Evolutionary conservation across 1,284 basidiomycete species (phyloP).

Genomic region (Boletus albobrunnescens): DNA sequence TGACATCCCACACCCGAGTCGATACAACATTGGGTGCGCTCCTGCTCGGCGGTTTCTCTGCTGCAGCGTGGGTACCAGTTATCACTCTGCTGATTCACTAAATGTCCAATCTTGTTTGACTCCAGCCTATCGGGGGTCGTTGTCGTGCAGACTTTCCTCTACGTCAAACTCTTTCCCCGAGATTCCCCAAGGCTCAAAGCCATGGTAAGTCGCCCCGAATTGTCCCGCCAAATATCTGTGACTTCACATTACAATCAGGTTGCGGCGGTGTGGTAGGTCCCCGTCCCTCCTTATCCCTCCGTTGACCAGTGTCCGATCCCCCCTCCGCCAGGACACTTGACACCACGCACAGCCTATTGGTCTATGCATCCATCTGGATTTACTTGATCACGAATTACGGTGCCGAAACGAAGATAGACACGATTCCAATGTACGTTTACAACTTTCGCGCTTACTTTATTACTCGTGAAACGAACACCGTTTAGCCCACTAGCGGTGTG

Average conservation of each 20-base stretch:
- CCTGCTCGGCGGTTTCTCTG: conserved; percentile 41
- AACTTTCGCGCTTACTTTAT: not conserved
- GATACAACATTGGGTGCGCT: conserved; percentile 41
- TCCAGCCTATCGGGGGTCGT: conserved; percentile 44
- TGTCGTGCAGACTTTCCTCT: conserved; percentile 40
- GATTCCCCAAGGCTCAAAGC: conserved; percentile 35
- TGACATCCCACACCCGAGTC: conserved; percentile 5
- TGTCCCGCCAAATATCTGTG: not conserved
- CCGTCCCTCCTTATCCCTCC: not conserved
- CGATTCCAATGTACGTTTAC: conserved; percentile 24
- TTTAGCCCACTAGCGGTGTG: conserved; percentile 43
- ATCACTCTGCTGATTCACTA: not conserved
- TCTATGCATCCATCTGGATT: conserved; percentile 29
- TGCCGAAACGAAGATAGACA: conserved; percentile 20
- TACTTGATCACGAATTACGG: conserved; percentile 31
- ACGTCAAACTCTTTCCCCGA: conserved; percentile 40
- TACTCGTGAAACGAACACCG: not conserved
- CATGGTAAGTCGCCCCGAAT: conserved; percentile 32
- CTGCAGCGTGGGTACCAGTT: conserved; percentile 32
- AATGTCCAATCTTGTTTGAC: not conserved
- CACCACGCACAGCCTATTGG: conserved; percentile 25
- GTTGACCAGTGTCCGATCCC: conserved; percentile 1
- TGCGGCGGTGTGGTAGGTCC: conserved; percentile 22
- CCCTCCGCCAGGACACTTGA: conserved; percentile 24
- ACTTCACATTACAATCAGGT: conserved; percentile 19